Evolutionary conservation across 23 red algal species (phyloP), one percentile per base, ranked within the genome.

Genomic region (Agarophyton chilense): DNA sequence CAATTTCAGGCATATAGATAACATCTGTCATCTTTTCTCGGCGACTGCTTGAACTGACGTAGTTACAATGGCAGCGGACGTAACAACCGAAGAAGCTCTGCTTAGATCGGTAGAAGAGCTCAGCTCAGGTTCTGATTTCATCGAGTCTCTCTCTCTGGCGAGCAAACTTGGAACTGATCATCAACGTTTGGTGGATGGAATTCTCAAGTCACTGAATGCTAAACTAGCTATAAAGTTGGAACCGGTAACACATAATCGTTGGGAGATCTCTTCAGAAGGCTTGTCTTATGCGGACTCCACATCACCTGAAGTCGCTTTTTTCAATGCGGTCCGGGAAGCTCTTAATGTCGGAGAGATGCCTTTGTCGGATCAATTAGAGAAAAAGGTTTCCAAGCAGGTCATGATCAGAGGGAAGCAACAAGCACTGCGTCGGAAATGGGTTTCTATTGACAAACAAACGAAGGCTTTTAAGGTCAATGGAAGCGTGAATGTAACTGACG

Each of bases 381-480:
- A 54, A 12, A 74, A 56, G 44, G 38, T 95, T 0, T 86, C 76
- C 17, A 68, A 43, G 24, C 67, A 84, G 18, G 50, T 95, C 31
- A 75, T 78, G 49, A 91, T 40, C 31, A 70, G 94, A 32, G 96
- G 96, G 10, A 87, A 92, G 68, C 96, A 98, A 80, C 92, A 98
- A 79, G 93, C 91, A 5, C 53, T 98, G 54, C 91, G 90, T 52
- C 77, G 79, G 26, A 78, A 82, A 22, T 93, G 92, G 89, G 68
- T 98, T 29, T 55, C 53, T 17, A 78, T 98, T 57, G 86, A 98
- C 52, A 95, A 95, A 55, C 12, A 65, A 31, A 82, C 31, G 24
- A 95, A 95, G 74, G 36, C 85, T 14, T 84, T 94, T 68, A 45
- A 52, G 52, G 38, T 77, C 5, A 67, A 73, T 18, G 90, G 62